Evolutionary conservation across 2,329 filamentous ascomycete species (phyloP).

Genomic region (Colletotrichum camelliae): DNA sequence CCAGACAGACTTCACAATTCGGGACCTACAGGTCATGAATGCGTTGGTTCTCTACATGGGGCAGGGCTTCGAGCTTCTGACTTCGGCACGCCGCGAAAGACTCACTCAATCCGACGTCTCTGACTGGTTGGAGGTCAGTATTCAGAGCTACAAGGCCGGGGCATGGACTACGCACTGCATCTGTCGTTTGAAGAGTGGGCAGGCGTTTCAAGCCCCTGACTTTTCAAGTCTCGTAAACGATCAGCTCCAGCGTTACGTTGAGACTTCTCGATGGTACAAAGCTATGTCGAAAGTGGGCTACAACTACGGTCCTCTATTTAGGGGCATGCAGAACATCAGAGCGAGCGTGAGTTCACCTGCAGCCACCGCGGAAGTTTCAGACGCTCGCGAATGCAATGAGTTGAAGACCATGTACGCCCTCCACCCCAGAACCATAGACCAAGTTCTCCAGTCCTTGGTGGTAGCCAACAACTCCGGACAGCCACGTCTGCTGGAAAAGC

Average conservation of each 20-base stretch:
- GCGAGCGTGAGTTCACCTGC: background rate
- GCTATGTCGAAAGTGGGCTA: background rate
- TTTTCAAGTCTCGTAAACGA: background rate
- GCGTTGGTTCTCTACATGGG: background rate
- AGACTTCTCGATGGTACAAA: background rate
- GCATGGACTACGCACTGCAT: background rate
- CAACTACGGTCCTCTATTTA: constrained; percentile 3
- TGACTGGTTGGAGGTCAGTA: background rate
- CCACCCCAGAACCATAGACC: background rate
- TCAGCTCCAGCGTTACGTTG: background rate
- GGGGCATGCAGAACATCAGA: background rate
- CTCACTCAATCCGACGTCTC: background rate
- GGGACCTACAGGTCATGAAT: background rate
- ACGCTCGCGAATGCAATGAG: background rate
- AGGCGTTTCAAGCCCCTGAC: background rate
- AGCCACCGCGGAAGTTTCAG: background rate
- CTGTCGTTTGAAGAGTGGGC: background rate
- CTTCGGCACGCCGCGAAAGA: background rate
- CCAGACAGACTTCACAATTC: background rate
- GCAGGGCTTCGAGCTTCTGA: background rate
- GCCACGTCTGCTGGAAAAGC: background rate
- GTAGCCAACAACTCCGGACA: background rate
- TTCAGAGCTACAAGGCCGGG: background rate
- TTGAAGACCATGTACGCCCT: background rate
- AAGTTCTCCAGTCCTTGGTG: background rate